Percentiles rank a stretch among this genome's conserved stretches.
Conservation (phyloP, 306 rosid genomes). For the Gillenia trifoliata region DNA sequence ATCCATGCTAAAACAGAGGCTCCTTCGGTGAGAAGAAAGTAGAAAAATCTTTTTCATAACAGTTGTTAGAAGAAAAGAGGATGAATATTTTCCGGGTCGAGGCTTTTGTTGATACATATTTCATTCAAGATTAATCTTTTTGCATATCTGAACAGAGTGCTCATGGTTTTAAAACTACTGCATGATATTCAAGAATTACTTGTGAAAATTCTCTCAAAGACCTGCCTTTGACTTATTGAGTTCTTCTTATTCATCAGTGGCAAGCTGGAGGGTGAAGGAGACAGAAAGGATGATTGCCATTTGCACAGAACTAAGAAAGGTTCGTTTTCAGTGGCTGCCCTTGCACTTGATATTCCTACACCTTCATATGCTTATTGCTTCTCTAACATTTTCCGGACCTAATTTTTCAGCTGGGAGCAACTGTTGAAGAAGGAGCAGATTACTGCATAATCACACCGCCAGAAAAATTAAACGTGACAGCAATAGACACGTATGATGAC, state of each 20-base stretch:
- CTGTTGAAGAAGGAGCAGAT: slow-evolving; percentile 95
- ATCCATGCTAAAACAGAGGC: background rate
- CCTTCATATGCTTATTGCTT: background rate
- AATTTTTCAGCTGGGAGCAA: slow-evolving; percentile 80
- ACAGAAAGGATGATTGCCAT: slow-evolving; percentile 98
- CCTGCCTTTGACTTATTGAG: slow-evolving; percentile 12
- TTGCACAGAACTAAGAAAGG: slow-evolving; percentile 99
- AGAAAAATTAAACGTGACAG: slow-evolving; percentile 64
- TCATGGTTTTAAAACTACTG: background rate
- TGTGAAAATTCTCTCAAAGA: background rate
- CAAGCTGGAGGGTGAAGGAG: slow-evolving; percentile 99
- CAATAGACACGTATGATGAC: slow-evolving; percentile 94
- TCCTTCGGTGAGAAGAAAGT: background rate
- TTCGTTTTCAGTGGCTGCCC: slow-evolving; percentile 24
- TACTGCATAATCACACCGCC: slow-evolving; percentile 96
- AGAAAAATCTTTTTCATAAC: background rate
- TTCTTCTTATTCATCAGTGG: slow-evolving; percentile 54
- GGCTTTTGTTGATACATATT: background rate
- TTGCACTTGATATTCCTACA: slow-evolving; percentile 1
- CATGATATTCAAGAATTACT: slow-evolving; percentile 1
- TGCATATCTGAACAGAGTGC: slow-evolving; percentile 10
- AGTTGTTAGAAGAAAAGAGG: background rate
- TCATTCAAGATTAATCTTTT: background rate
- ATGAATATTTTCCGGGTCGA: background rate
- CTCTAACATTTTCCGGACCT: background rate